These are phyloP conservation scores for Aspergillus pseudoglaucus DNA, from an alignment of 2,329 filamentous ascomycete genomes.

Conservation along the genomic window DNA sequence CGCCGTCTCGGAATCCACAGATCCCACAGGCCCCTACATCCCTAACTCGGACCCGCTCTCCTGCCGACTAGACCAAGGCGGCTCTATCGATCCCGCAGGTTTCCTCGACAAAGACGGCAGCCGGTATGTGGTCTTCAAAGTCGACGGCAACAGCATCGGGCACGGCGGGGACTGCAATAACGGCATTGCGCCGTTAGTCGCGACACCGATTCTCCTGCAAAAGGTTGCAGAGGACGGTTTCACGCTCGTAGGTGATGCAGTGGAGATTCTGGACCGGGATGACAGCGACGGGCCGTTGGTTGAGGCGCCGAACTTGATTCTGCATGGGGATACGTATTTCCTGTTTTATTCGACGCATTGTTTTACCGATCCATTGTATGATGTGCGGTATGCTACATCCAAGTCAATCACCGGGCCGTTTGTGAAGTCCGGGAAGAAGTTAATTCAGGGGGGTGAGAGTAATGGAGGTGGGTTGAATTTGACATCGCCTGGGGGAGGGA, in stretches of 20 bases:
- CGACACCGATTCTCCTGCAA: constrained; percentile 38
- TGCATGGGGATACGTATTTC: constrained; percentile 45
- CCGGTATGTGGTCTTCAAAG: constrained; percentile 59
- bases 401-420: constrained; percentile 32
- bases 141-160: constrained; percentile 56
- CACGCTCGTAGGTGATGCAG: constrained; percentile 46
- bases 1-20: constrained; percentile 42
- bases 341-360: constrained; percentile 59
- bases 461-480: constrained; percentile 19
- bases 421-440: constrained; percentile 24
- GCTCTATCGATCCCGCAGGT: constrained; percentile 57
- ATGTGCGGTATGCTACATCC: constrained; percentile 55
- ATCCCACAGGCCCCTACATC: constrained; percentile 46
- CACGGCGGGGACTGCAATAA: constrained; percentile 43
- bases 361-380: constrained; percentile 49
- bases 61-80: constrained; percentile 50
- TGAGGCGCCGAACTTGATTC: constrained; percentile 54
- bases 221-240: constrained; percentile 42
- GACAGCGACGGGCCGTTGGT: constrained; percentile 57
- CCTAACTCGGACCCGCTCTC: constrained; percentile 45
- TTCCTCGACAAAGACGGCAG: constrained; percentile 51
- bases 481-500: constrained; percentile 27
- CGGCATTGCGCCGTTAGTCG: constrained; percentile 31
- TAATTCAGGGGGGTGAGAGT: constrained; percentile 29
- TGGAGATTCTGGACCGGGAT: constrained; percentile 57